A percentile compares a stretch with the other conserved stretches of the same genome.
phyloP scores from a whole-genome alignment of 2,329 filamentous ascomycete species.

The Sporothrix brasiliensis region DNA sequence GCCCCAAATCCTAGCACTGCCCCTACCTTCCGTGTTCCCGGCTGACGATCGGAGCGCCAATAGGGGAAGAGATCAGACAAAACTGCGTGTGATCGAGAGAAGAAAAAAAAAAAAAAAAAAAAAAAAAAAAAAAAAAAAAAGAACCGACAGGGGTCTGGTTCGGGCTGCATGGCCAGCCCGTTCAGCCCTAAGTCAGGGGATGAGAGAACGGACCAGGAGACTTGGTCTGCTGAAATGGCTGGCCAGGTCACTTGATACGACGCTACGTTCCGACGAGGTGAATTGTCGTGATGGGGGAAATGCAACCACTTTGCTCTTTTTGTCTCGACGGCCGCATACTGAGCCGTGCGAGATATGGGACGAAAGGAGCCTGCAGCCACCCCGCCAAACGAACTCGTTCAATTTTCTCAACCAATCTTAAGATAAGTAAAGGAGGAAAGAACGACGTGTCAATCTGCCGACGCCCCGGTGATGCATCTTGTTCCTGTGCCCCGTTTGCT shows the following conservation, averaged over 20 bases:
- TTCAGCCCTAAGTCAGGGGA: slow-evolving; percentile 27
- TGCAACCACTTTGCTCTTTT: slow-evolving; percentile 4
- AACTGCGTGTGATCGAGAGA: background rate
- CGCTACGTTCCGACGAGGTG: background rate
- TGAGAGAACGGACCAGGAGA: background rate
- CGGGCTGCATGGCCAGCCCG: background rate
- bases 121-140: background rate
- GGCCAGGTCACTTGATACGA: background rate
- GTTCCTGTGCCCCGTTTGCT: no score
- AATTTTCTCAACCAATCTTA: background rate
- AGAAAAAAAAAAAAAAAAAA: background rate
- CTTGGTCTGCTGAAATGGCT: background rate
- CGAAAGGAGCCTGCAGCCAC: background rate
- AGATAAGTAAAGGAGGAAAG: background rate
- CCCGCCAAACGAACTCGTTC: background rate
- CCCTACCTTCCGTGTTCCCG: slow-evolving; percentile 16
- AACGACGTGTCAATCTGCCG: background rate
- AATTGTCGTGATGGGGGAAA: background rate
- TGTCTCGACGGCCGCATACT: background rate
- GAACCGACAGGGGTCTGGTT: background rate
- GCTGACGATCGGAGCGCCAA: slow-evolving; percentile 1
- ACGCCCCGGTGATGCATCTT: background rate
- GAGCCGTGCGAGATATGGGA: background rate
- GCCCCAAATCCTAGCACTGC: slow-evolving; percentile 5
- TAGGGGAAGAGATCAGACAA: slow-evolving; percentile 12